A percentile compares a stretch with the other conserved stretches of the same genome.
Evolutionary conservation across 768 basidiomycete species (phyloP).

Genomic region (Paxillus involutus): DNA sequence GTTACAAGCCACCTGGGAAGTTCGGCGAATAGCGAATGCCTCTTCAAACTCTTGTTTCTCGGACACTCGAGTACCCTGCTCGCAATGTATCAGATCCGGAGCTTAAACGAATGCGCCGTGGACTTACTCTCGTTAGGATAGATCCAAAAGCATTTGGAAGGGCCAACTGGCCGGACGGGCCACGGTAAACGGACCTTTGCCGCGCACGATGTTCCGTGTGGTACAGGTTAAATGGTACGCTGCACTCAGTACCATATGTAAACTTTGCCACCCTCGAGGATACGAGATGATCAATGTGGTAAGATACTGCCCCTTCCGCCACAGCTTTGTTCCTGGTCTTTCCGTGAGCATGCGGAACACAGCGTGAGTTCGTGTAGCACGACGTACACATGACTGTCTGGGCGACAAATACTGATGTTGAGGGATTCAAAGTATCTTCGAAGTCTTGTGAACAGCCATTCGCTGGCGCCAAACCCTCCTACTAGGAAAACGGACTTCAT

Average conservation of each 20-base stretch:
- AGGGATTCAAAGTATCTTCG: constrained; percentile 36
- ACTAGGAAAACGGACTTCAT: constrained; percentile 46
- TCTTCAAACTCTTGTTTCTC: constrained; percentile 46
- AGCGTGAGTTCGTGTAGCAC: background rate
- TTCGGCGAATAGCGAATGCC: constrained; percentile 31
- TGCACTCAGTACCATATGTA: constrained; percentile 48
- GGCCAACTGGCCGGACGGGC: constrained; percentile 37
- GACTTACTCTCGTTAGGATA: constrained; percentile 41
- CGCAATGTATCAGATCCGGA: background rate
- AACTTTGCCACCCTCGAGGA: constrained; percentile 45
- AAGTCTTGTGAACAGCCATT: constrained; percentile 46
- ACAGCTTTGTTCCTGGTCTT: constrained; percentile 46
- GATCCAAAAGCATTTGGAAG: constrained; percentile 42
- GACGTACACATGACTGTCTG: constrained; percentile 56
- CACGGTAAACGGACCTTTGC: constrained; percentile 28
- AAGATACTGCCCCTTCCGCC: constrained; percentile 49
- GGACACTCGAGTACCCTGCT: constrained; percentile 43
- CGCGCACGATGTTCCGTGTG: constrained; percentile 44
- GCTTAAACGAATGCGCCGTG: background rate
- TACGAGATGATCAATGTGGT: constrained; percentile 47
- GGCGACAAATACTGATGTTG: constrained; percentile 45
- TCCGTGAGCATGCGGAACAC: constrained; percentile 10
- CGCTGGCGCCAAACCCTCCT: constrained; percentile 53
- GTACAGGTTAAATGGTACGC: constrained; percentile 32
- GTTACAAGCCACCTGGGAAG: constrained; percentile 21